These are phyloP conservation scores for Crithidia expoeki DNA, from an alignment of 208 protist species.

Conservation along the genomic window DNA sequence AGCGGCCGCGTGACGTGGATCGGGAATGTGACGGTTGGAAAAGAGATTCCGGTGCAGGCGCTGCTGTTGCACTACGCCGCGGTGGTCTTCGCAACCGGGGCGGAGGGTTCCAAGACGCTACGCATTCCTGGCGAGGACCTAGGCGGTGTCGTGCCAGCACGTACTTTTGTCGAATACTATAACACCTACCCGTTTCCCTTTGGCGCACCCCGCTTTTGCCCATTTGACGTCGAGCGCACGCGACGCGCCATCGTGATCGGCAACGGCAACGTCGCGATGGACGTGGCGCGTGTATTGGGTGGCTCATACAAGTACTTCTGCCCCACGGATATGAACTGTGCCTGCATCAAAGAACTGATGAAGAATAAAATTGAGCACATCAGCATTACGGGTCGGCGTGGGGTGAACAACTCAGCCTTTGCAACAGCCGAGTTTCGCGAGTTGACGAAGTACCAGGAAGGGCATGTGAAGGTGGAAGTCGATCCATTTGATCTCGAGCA, in stretches of 20 bases:
- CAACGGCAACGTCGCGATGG: slow-evolving; percentile 97
- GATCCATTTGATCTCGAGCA: slow-evolving; percentile 69
- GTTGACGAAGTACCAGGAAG: slow-evolving; percentile 74
- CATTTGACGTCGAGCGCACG: slow-evolving; percentile 63
- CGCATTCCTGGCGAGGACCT: slow-evolving; percentile 85
- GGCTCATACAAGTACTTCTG: slow-evolving; percentile 75
- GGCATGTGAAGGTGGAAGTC: slow-evolving; percentile 63
- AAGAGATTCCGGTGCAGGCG: slow-evolving; percentile 65
- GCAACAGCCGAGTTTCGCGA: slow-evolving; percentile 97
- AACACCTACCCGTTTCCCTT: slow-evolving; percentile 94
- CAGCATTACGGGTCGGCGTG: slow-evolving; percentile 87
- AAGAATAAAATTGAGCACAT: slow-evolving; percentile 74
- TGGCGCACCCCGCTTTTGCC: slow-evolving; percentile 75
- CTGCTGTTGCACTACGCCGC: slow-evolving; percentile 90
- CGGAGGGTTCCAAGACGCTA: slow-evolving; percentile 69
- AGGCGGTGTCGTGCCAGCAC: slow-evolving; percentile 77
- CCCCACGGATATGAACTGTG: slow-evolving; percentile 91
- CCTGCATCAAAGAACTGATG: slow-evolving; percentile 82
- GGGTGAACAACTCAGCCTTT: slow-evolving; percentile 91
- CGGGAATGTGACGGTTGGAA: slow-evolving; percentile 93
- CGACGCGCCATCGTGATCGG: slow-evolving; percentile 76
- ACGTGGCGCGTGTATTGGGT: slow-evolving; percentile 91
- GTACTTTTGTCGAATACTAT: slow-evolving; percentile 96
- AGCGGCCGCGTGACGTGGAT: slow-evolving; percentile 84
- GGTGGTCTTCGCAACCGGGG: slow-evolving; percentile 94